Evolutionary conservation across 805 yeast species (phyloP).

Genomic region (Yarrowia sp.): DNA sequence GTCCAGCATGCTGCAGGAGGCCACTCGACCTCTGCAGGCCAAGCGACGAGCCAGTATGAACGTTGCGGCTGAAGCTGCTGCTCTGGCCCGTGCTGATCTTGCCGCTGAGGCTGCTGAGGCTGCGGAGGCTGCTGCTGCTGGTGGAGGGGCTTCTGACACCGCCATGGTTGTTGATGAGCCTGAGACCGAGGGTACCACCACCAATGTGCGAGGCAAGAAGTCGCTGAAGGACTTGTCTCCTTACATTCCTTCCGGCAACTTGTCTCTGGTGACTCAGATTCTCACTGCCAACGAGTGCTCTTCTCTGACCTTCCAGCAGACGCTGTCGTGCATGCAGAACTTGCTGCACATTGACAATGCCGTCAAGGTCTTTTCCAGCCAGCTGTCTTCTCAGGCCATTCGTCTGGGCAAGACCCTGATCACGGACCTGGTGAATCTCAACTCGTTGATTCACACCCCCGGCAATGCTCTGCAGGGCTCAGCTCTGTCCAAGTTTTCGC

Average conservation of each 20-base stretch:
- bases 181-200: conserved; percentile 10
- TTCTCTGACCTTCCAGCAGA: conserved; percentile 82
- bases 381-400: conserved; percentile 70
- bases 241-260: conserved; percentile 64
- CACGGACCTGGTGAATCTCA: conserved; percentile 55
- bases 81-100: conserved; percentile 4
- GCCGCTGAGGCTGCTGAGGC: background rate
- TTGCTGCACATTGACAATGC: conserved; percentile 68
- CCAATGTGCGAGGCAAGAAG: conserved; percentile 20
- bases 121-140: conserved; percentile 1
- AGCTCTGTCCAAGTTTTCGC: conserved; percentile 70
- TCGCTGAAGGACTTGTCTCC: conserved; percentile 54
- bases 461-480: conserved; percentile 61
- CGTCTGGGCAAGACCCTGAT: conserved; percentile 62
- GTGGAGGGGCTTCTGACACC: background rate
- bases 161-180: conserved; percentile 24
- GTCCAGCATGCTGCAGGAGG: conserved; percentile 75
- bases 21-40: conserved; percentile 70
- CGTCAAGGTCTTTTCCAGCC: conserved; percentile 67
- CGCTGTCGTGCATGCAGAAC: conserved; percentile 80
- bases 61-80: conserved; percentile 47
- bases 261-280: conserved; percentile 68
- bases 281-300: conserved; percentile 84
- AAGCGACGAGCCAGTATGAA: conserved; percentile 54
- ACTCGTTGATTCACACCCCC: conserved; percentile 28